Conservation (phyloP, 768 basidiomycete species). For the Boletus edulis region DNA sequence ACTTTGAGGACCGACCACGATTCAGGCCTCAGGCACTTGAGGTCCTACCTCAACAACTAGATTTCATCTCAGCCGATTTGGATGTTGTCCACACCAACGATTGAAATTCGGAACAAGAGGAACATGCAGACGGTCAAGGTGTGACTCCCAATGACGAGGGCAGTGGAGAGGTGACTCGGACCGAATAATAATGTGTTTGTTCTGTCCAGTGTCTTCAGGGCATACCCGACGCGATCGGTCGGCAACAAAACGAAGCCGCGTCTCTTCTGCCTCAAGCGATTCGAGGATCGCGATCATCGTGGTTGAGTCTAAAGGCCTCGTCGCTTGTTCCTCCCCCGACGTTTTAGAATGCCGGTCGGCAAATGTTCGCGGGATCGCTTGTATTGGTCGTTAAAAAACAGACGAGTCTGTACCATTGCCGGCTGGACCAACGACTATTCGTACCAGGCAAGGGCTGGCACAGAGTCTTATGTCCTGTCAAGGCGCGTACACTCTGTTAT, state of each 20-base stretch:
- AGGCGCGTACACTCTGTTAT: background rate
- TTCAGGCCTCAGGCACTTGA: constrained; percentile 18
- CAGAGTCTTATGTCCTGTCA: background rate
- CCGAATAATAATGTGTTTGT: too few relatives aligned
- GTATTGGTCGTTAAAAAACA: background rate
- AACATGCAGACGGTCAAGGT: background rate
- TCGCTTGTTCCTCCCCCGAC: constrained; percentile 24
- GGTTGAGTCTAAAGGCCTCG: constrained; percentile 23
- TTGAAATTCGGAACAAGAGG: background rate
- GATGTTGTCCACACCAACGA: background rate
- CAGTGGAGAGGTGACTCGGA: constrained; percentile 2
- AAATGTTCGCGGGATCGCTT: constrained; percentile 35
- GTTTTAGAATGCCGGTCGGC: constrained; percentile 23
- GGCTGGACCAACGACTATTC: background rate
- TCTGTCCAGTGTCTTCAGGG: background rate
- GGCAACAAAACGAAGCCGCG: constrained; percentile 25
- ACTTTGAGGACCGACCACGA: background rate
- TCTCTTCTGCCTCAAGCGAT: constrained; percentile 22
- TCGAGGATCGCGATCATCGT: constrained; percentile 29
- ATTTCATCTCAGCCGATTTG: constrained; percentile 1
- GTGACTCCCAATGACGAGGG: background rate
- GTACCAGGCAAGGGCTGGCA: background rate
- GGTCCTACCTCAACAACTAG: constrained; percentile 11
- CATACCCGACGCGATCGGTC: constrained; percentile 13
- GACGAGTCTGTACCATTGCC: background rate